phyloP scores from a whole-genome alignment of 2,329 filamentous ascomycete species.

The Fusarium devonianum region DNA sequence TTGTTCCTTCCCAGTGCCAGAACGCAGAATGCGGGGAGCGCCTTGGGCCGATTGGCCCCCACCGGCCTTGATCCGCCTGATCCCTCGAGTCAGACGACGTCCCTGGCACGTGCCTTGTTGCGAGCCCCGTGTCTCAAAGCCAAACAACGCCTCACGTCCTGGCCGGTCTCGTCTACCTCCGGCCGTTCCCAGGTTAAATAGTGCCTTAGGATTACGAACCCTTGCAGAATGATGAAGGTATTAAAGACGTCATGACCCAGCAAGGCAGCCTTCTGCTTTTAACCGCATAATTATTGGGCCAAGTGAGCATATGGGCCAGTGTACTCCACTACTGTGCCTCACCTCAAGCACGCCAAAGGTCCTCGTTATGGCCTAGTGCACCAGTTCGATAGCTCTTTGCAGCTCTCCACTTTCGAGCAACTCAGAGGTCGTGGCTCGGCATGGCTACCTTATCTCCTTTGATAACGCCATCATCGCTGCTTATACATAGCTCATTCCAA shows the following conservation, averaged over 20 bases:
- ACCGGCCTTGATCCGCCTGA: constrained; percentile 40
- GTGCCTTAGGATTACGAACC: constrained; percentile 18
- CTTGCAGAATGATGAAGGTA: constrained; percentile 26
- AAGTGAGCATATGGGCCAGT: constrained; percentile 9
- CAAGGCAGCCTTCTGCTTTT: constrained; percentile 8
- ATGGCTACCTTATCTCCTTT: constrained; percentile 37
- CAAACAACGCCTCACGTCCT: constrained; percentile 29
- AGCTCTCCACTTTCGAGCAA: constrained; percentile 25
- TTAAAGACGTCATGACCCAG: constrained; percentile 32
- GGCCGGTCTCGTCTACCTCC: constrained; percentile 17
- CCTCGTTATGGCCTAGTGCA: too few species aligned
- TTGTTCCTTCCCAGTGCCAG: constrained; percentile 31
- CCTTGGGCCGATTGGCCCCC: constrained; percentile 39
- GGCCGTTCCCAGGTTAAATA: constrained; percentile 27
- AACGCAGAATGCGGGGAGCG: constrained; percentile 40
- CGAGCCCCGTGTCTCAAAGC: constrained; percentile 35
- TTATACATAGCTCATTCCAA: constrained; percentile 38
- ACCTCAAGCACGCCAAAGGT: constrained; percentile 17
- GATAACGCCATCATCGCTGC: constrained; percentile 41
- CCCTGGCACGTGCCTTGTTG: constrained; percentile 42
- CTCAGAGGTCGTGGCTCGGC: constrained; percentile 20
- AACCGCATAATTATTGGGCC: constrained; percentile 1
- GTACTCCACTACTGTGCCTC: constrained; percentile 5
- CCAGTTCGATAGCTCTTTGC: constrained; percentile 15
- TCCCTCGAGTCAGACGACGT: constrained; percentile 44